phyloP scores from a whole-genome alignment of 2,329 filamentous ascomycete genomes.

The Beauveria sp. region DNA sequence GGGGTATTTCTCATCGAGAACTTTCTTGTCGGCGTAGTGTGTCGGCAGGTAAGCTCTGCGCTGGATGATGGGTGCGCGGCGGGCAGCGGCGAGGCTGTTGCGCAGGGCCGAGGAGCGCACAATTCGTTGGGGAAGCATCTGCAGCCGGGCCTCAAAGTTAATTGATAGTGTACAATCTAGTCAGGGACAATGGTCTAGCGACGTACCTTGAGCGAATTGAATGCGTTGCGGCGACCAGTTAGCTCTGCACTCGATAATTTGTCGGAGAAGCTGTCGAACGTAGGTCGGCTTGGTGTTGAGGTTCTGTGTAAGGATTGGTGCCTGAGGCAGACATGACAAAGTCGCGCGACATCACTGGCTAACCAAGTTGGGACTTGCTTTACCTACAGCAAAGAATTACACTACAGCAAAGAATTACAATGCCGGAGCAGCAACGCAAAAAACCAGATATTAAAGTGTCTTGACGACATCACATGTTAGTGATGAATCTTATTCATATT shows the following conservation, averaged over 20 bases:
- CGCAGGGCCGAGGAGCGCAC: conserved; percentile 40
- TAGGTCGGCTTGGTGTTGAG: conserved; percentile 9
- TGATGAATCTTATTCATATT: too few relatives aligned
- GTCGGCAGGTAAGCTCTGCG: conserved; percentile 50
- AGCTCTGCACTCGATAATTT: conserved; percentile 25
- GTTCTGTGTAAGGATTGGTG: conserved; percentile 17
- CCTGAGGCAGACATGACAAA: conserved; percentile 26
- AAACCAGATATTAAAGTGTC: background rate
- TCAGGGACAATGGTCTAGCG: background rate
- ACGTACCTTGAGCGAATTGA: conserved; percentile 27
- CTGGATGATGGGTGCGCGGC: conserved; percentile 46
- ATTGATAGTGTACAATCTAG: background rate
- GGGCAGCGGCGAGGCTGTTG: conserved; percentile 36
- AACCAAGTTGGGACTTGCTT: conserved; percentile 4
- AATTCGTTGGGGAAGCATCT: conserved; percentile 58
- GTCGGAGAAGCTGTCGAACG: conserved; percentile 21
- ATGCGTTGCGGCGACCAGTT: conserved; percentile 27
- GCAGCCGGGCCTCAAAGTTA: conserved; percentile 12
- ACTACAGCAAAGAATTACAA: background rate
- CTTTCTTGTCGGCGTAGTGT: conserved; percentile 36
- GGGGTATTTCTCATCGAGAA: conserved; percentile 46
- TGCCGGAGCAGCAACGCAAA: too few relatives aligned
- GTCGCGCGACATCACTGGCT: conserved; percentile 18
- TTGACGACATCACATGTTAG: too few relatives aligned
- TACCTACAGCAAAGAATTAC: background rate